Percentiles rank a stretch among this genome's conserved stretches.
Evolutionary conservation across 208 protist species (phyloP).

Genomic region (Trypanosoma scelopori): DNA sequence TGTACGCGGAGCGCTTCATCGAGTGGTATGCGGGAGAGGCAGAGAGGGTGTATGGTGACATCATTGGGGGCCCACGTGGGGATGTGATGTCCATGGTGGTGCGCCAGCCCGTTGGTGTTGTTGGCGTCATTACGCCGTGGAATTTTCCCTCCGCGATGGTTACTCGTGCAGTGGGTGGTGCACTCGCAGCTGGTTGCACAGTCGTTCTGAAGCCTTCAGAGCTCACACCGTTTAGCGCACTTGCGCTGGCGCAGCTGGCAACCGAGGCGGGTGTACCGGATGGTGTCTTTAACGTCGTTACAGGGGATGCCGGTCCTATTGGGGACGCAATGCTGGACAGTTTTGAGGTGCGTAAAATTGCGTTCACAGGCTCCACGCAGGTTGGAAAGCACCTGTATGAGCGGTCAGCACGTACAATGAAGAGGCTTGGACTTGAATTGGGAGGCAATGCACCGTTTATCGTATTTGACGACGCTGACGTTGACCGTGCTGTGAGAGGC

Average conservation of each 20-base stretch:
- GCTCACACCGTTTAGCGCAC: constrained; percentile 74
- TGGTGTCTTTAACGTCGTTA: constrained; percentile 86
- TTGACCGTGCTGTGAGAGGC: constrained; percentile 60
- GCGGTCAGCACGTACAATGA: constrained; percentile 64
- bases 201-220: constrained; percentile 90
- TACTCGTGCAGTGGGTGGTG: constrained; percentile 68
- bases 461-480: constrained; percentile 88
- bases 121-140: constrained; percentile 90
- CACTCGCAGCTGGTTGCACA: constrained; percentile 90
- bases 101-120: constrained; percentile 84
- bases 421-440: constrained; percentile 86
- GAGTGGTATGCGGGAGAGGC: constrained; percentile 89
- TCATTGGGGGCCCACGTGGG: constrained; percentile 52
- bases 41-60: constrained; percentile 79
- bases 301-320: constrained; percentile 65
- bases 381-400: constrained; percentile 74
- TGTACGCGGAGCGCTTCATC: constrained; percentile 62
- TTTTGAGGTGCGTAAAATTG: constrained; percentile 76
- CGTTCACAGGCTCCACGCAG: constrained; percentile 86
- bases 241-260: constrained; percentile 72
- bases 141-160: constrained; percentile 93
- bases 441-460: constrained; percentile 93
- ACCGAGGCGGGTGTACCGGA: constrained; percentile 68
- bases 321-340: constrained; percentile 57
- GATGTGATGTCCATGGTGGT: constrained; percentile 62